These are phyloP conservation scores for Aureobasidium sp. DNA, from an alignment of 2,329 filamentous ascomycete genomes.

Conservation along the genomic window DNA sequence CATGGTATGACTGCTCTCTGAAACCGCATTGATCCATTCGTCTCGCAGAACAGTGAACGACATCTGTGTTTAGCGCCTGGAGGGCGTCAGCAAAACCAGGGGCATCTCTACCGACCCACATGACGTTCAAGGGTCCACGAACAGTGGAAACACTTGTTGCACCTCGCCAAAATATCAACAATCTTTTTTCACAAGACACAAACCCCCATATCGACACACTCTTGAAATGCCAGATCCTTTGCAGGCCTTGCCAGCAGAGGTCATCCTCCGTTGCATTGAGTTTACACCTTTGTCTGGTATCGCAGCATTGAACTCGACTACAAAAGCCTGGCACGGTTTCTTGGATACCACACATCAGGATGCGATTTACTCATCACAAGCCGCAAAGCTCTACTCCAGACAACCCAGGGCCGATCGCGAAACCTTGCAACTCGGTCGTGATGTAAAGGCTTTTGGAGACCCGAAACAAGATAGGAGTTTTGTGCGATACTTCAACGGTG, in stretches of 20 bases:
- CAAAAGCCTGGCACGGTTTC: slow-evolving; percentile 33
- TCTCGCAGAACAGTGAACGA: no score
- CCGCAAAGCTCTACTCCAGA: slow-evolving; percentile 18
- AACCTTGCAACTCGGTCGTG: slow-evolving; percentile 18
- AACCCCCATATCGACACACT: no score
- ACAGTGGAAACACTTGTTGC: background rate
- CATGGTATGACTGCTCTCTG: no score
- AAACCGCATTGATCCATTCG: no score
- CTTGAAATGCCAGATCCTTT: slow-evolving; percentile 21
- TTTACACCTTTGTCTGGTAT: slow-evolving; percentile 28
- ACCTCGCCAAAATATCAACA: background rate
- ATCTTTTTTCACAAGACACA: background rate
- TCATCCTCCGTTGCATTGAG: slow-evolving; percentile 34
- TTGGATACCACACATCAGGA: slow-evolving; percentile 36
- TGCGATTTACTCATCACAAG: slow-evolving; percentile 32
- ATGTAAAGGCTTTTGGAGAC: slow-evolving; percentile 25
- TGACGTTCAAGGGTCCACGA: background rate
- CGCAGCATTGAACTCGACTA: slow-evolving; percentile 29
- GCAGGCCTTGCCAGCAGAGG: slow-evolving; percentile 30
- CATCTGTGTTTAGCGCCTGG: no score
- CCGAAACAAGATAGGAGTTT: slow-evolving; percentile 18
- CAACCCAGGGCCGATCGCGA: background rate
- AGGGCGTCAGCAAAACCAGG: background rate
- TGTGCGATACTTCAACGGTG: slow-evolving; percentile 27
- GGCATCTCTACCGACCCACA: background rate